Evolutionary conservation across 441 rosid genomes (phyloP).

Genomic region (Theobroma grandiflorum): DNA sequence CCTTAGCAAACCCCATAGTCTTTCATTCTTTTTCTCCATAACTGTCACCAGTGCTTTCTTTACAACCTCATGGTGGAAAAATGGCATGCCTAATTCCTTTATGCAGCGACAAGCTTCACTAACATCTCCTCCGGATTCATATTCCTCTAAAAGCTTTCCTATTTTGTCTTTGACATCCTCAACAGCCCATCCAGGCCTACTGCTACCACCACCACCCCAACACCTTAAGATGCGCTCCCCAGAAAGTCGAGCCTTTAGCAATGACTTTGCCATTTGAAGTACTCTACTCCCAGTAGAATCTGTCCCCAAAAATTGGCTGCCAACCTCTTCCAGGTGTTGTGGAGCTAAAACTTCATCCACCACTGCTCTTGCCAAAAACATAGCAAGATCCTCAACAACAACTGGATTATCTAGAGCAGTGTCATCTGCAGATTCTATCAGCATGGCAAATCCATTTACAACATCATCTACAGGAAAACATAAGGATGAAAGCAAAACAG

Average conservation of each 20-base stretch:
- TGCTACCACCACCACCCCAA: constrained; percentile 80
- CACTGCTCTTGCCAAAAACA: constrained; percentile 84
- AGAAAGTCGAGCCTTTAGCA: constrained; percentile 73
- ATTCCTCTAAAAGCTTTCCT: constrained; percentile 74
- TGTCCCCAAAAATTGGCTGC: constrained; percentile 50
- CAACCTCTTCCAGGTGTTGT: constrained; percentile 71
- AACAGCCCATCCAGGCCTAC: constrained; percentile 68
- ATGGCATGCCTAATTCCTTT: constrained; percentile 86
- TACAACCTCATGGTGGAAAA: constrained; percentile 88
- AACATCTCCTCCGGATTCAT: constrained; percentile 74
- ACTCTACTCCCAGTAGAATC: constrained; percentile 65
- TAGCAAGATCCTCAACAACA: constrained; percentile 84
- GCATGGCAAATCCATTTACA: constrained; percentile 63
- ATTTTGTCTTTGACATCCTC: constrained; percentile 85
- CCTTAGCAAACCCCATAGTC: constrained; percentile 64
- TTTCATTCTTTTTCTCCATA: constrained; percentile 71
- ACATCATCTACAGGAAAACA: constrained; percentile 77
- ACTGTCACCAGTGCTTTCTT: constrained; percentile 68
- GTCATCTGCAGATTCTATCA: constrained; percentile 85
- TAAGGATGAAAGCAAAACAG: constrained; percentile 72
- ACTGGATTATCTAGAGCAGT: constrained; percentile 82
- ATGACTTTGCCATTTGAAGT: constrained; percentile 76
- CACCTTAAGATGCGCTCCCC: constrained; percentile 87
- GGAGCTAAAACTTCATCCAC: constrained; percentile 90
- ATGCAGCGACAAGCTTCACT: constrained; percentile 83